These are phyloP conservation scores for Narthecium ossifragum DNA, from an alignment of 106 monocot genomes.

Conservation along the genomic window DNA sequence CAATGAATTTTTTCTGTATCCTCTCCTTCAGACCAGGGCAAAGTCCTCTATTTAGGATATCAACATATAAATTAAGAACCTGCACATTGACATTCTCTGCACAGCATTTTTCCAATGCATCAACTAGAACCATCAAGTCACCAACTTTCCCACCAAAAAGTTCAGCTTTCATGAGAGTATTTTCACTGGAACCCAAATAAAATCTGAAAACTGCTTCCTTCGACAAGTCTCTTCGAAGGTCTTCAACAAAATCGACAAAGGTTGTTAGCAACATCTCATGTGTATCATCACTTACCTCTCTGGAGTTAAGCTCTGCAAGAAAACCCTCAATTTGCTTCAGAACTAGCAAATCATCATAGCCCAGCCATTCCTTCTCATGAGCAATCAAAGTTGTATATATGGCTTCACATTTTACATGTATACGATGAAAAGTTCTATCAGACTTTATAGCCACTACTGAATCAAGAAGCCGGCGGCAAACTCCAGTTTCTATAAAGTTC, in stretches of 20 bases:
- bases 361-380: slow-evolving; percentile 21
- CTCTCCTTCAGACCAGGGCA: slow-evolving; percentile 50
- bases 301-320: slow-evolving; percentile 39
- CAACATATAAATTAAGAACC: slow-evolving; percentile 67
- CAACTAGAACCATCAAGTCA: slow-evolving; percentile 52
- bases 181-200: slow-evolving; percentile 40
- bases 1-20: slow-evolving; percentile 58
- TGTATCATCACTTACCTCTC: slow-evolving; percentile 21
- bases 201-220: slow-evolving; percentile 43
- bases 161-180: slow-evolving; percentile 23
- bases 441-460: slow-evolving; percentile 51
- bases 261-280: slow-evolving; percentile 55
- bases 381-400: slow-evolving; percentile 41
- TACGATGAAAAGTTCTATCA: slow-evolving; percentile 49
- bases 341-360: slow-evolving; percentile 43
- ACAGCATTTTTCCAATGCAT: slow-evolving; percentile 67
- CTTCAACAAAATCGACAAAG: slow-evolving; percentile 48
- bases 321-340: slow-evolving; percentile 69
- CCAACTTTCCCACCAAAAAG: slow-evolving; percentile 35
- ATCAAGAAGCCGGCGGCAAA: slow-evolving; percentile 38
- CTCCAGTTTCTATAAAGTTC: slow-evolving; percentile 20
- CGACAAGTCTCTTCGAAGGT: slow-evolving; percentile 44
- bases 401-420: slow-evolving; percentile 65
- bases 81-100: slow-evolving; percentile 73
- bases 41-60: slow-evolving; percentile 41